Conservation (phyloP, 2,329 filamentous ascomycete species). For the Aspergillus pseudoglaucus region DNA sequence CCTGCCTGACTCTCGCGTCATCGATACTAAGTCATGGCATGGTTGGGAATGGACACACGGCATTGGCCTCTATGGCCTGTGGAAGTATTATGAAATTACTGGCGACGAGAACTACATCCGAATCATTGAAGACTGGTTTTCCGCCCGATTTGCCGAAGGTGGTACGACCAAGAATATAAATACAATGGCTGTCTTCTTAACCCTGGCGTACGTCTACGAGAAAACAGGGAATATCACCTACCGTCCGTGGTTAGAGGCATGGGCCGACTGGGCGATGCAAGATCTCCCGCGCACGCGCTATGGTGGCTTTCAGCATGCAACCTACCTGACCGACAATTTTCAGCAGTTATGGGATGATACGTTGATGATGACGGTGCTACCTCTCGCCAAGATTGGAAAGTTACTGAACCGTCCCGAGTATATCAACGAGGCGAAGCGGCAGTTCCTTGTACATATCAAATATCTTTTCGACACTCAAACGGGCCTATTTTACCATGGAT, state of each 20-base stretch:
- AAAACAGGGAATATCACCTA: slow-evolving; percentile 63
- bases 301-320: slow-evolving; percentile 69
- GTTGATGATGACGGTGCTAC: slow-evolving; percentile 80
- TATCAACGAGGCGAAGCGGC: slow-evolving; percentile 68
- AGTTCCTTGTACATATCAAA: slow-evolving; percentile 71
- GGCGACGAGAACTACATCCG: slow-evolving; percentile 54
- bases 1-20: slow-evolving; percentile 65
- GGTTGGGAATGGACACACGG: slow-evolving; percentile 77
- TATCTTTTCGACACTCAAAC: slow-evolving; percentile 68
- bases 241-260: slow-evolving; percentile 69
- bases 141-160: slow-evolving; percentile 59
- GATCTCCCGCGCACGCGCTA: slow-evolving; percentile 65
- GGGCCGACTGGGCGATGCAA: slow-evolving; percentile 78
- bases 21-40: slow-evolving; percentile 75
- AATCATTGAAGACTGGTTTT: slow-evolving; percentile 70
- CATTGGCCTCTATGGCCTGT: slow-evolving; percentile 72
- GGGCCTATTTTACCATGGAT: slow-evolving; percentile 75
- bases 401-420: slow-evolving; percentile 65
- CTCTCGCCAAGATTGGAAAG: slow-evolving; percentile 71
- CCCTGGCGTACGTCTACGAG: slow-evolving; percentile 72
- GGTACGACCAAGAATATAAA: slow-evolving; percentile 80
- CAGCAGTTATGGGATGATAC: slow-evolving; percentile 81
- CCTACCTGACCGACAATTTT: slow-evolving; percentile 63
- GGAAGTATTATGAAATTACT: slow-evolving; percentile 72
- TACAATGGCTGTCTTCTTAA: slow-evolving; percentile 73